Base-by-base conservation (phyloP, 2,329 filamentous ascomycete species). In the Phialophora expanda region DNA sequence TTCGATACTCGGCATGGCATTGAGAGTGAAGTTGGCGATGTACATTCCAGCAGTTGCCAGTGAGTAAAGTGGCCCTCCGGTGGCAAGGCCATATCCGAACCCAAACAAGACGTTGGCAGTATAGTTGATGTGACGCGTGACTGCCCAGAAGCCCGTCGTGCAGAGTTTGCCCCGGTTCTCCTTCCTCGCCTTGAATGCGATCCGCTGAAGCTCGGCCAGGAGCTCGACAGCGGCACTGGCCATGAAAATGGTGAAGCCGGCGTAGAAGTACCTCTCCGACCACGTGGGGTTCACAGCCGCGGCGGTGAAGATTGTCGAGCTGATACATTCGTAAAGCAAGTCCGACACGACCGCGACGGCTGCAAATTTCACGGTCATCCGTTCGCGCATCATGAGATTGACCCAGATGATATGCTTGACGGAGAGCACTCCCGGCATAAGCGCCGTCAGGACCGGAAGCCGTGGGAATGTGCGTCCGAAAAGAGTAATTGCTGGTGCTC, bases 81-180 rank as follows among this genome's bases (percentile, higher is more conserved):
- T 50, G 7, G 62, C 62, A 30, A 64, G 55, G 3, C 55, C 48
- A 48, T 64, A 60, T 17, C 55, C 62, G n/a, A 64, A 60, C 6
- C 62, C 62, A 48, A 64, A 64, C 17, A 64, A 7, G 11, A 60
- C 22, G 12, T 60, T 64, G 46, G 62, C 62, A n/a, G 56, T 64
- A 17, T 64, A 60, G 26, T 64, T 64, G 61, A 64, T 60, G n/a
- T 64, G 62, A 26, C 62, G 28, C 14, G 55, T 51, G 12, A 64
- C 54, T 28, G 54, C 41, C 62, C 62, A 64, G 20, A 59, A 44
- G 22, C 62, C 62, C 20, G 62, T 46, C 32, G 48, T 64, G 62
- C 62, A 60, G n/a, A 60, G 14, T 24, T 56, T 64, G 5, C 55
- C 56, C n/a, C 30, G 12, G 46, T 64, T 64, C 26, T 46, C 56